Base-by-base conservation (phyloP, 257 asterid species). In the Verbascum thapsus region DNA sequence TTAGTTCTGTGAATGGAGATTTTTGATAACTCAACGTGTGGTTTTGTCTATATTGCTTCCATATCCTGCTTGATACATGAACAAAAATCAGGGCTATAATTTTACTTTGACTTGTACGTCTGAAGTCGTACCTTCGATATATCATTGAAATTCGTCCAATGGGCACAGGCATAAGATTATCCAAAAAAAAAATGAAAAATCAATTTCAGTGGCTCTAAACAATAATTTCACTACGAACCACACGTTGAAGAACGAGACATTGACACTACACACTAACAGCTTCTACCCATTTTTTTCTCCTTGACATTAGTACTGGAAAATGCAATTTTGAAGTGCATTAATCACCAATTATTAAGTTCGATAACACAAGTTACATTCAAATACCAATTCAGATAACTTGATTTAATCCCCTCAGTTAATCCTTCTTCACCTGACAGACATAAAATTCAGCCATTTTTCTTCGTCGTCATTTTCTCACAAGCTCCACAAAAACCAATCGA, bases 11-110 rank as follows among this genome's bases (percentile, higher is more conserved):
- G 23, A 38, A n/a, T 19, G 16, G 39, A 48, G 39, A 3, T n/a
- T 17, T 62, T 56, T 54, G 69, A 66, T 67, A 76, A 34, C 68
- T 59, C 45, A 75, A 59, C 58, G 47, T 32, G 52, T 47, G 35
- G 10, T 53, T 22, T 57, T 32, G 51, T 52, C 37, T 34, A 30
- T 41, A 38, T 58, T 50, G 35, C 58, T 48, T 39, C 51, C 55
- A 39, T 71, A 43, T 49, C 26, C 26, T 20, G 53, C 23, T 17
- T 10, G 45, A 51, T 20, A 26, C 37, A 45, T 11, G 53, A 64
- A 42, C 13, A 55, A 26, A 18, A 63, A 20, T 10, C 17, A 37
- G 4, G 30, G 57, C 10, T 8, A 23, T 12, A 61, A 61, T 35
- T 35, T 40, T 18, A 26, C 37, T 22, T 23, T n/a, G n/a, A n/a